These are phyloP conservation scores for Phlebiopsis flavidoalba DNA, from an alignment of 768 basidiomycete species.

Conservation along the genomic window DNA sequence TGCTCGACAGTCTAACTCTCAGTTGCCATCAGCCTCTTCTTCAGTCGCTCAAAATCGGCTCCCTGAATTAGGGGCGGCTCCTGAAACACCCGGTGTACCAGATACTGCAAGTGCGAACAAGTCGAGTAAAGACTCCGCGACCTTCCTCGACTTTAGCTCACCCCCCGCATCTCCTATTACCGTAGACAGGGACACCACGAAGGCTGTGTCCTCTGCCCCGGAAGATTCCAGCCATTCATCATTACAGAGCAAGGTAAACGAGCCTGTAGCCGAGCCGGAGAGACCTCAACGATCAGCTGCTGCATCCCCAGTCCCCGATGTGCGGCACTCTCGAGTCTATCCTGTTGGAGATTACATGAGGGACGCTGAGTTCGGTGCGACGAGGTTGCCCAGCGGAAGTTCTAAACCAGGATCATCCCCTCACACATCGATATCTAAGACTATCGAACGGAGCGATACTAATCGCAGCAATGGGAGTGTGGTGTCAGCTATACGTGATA, in stretches of 20 bases:
- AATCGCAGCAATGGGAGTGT: slow-evolving; percentile 43
- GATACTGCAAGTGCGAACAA: not conserved
- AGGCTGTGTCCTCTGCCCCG: too few species aligned
- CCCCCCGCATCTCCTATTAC: slow-evolving; percentile 2
- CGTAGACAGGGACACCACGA: not conserved
- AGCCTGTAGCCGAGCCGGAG: not conserved
- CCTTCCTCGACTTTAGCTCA: slow-evolving; percentile 4
- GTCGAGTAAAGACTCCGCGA: not conserved
- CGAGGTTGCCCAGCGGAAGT: slow-evolving; percentile 13
- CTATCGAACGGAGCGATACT: slow-evolving; percentile 47
- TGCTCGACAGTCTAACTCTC: not conserved
- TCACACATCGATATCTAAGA: not conserved
- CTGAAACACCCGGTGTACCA: not conserved
- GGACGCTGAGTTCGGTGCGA: slow-evolving; percentile 25
- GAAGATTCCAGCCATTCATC: not conserved
- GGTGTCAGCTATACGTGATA: slow-evolving; percentile 66
- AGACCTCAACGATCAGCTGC: not conserved
- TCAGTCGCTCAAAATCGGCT: not conserved
- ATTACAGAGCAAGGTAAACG: not conserved
- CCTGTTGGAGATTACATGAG: slow-evolving; percentile 16
- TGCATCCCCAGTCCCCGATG: not conserved
- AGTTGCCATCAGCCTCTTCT: not conserved
- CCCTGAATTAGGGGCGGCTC: not conserved
- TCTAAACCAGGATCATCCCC: slow-evolving; percentile 19
- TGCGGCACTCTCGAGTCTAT: not conserved